phyloP scores from a whole-genome alignment of 1,284 basidiomycete species.

The Fomitopsis schrenkii region DNA sequence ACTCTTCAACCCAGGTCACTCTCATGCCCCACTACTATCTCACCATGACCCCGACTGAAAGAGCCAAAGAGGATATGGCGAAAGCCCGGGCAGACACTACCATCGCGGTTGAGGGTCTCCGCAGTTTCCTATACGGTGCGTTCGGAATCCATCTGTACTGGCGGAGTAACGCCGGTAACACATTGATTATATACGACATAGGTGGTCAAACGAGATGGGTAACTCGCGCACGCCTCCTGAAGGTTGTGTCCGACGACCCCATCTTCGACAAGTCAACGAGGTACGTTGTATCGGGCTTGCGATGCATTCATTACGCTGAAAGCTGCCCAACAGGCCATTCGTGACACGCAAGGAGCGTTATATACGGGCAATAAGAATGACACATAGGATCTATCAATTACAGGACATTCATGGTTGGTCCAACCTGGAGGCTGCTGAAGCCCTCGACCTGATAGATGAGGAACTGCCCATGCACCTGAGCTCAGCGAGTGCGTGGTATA shows the following conservation, averaged over 20 bases:
- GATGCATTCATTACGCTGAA: neutral
- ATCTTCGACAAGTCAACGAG: slow-evolving; percentile 61
- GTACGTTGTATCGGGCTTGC: slow-evolving; percentile 25
- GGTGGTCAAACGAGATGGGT: slow-evolving; percentile 48
- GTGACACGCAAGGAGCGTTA: slow-evolving; percentile 48
- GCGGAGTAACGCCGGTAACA: too few relatives aligned
- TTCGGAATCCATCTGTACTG: slow-evolving; percentile 8
- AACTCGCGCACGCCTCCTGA: slow-evolving; percentile 41
- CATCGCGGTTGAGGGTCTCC: slow-evolving; percentile 36
- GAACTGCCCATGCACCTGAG: slow-evolving; percentile 50
- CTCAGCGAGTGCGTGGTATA: slow-evolving; percentile 42
- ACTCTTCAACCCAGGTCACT: too few relatives aligned
- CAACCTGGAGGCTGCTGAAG: slow-evolving; percentile 39
- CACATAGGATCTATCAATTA: slow-evolving; percentile 54
- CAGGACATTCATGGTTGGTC: slow-evolving; percentile 51
- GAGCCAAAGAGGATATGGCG: slow-evolving; percentile 38
- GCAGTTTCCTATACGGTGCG: slow-evolving; percentile 47
- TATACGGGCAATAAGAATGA: slow-evolving; percentile 44
- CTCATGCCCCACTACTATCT: too few relatives aligned
- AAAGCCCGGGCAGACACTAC: slow-evolving; percentile 38
- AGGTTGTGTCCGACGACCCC: slow-evolving; percentile 51
- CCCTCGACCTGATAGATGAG: slow-evolving; percentile 48
- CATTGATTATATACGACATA: slow-evolving; percentile 17
- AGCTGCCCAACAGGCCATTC: slow-evolving; percentile 37
- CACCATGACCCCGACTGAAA: neutral